Conservation (phyloP, 2,329 filamentous ascomycete genomes). For the Elsinoe batatas region DNA sequence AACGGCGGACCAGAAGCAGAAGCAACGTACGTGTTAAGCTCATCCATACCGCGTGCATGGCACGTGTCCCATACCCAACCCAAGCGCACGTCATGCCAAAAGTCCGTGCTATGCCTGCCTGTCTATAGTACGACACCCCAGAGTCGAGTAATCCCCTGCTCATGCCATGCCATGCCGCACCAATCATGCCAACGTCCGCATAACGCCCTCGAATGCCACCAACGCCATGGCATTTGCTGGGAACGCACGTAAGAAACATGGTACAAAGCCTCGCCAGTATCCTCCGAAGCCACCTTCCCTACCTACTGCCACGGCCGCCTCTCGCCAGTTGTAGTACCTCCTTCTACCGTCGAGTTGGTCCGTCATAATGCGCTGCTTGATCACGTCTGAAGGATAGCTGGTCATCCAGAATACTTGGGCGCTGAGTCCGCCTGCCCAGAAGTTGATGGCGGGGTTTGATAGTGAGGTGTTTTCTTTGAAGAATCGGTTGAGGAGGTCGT, state of each 20-base stretch:
- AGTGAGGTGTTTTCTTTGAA: slow-evolving; percentile 59
- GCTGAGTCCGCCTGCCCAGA: slow-evolving; percentile 90
- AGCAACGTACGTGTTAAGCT: not conserved
- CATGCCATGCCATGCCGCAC: not conserved
- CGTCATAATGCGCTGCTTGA: slow-evolving; percentile 97
- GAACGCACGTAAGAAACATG: slow-evolving; percentile 88
- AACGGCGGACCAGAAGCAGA: slow-evolving; percentile 10
- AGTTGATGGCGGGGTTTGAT: slow-evolving; percentile 75
- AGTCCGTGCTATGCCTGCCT: not conserved
- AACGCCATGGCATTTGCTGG: slow-evolving; percentile 92
- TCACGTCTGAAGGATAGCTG: slow-evolving; percentile 82
- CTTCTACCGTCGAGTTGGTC: slow-evolving; percentile 73
- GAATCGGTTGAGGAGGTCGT: slow-evolving; percentile 68
- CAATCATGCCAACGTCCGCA: slow-evolving; percentile 22
- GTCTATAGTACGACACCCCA: not conserved
- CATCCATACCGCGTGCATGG: not conserved
- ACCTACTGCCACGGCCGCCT: slow-evolving; percentile 70
- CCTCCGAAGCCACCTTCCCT: slow-evolving; percentile 65
- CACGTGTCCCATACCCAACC: not conserved
- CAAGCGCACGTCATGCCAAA: slow-evolving; percentile 7
- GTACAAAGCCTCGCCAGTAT: slow-evolving; percentile 86
- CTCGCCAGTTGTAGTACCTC: slow-evolving; percentile 64
- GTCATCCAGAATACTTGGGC: slow-evolving; percentile 94
- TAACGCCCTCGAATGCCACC: slow-evolving; percentile 80
- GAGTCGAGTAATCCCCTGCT: not conserved